These are phyloP conservation scores for Nosema muscidifuracis DNA, from an alignment of 371 early-diverging fungal species.

Conservation along the genomic window DNA sequence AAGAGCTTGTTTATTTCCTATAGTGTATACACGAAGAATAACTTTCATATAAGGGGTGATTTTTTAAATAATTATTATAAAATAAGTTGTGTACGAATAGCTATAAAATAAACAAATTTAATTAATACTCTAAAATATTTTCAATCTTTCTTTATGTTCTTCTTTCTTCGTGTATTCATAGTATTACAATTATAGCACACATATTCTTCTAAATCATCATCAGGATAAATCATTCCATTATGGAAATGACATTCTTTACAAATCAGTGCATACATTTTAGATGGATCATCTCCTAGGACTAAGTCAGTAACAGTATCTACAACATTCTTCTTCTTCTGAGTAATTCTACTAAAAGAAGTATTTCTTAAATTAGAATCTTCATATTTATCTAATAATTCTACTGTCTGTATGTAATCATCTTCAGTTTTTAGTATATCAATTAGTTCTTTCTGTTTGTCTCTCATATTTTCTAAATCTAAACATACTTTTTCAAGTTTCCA, in stretches of 20 bases:
- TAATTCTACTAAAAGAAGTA: slow-evolving; percentile 18
- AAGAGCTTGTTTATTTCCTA: slow-evolving; percentile 20
- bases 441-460: slow-evolving; percentile 39
- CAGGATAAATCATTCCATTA: slow-evolving; percentile 78
- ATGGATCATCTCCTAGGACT: slow-evolving; percentile 60
- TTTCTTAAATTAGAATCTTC: slow-evolving; percentile 63
- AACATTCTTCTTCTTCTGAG: slow-evolving; percentile 67
- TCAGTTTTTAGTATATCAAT: slow-evolving; percentile 79
- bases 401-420: slow-evolving; percentile 74
- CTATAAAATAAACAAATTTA: too few species aligned
- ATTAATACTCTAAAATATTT: too few species aligned
- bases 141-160: slow-evolving; percentile 9
- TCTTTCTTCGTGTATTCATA: slow-evolving; percentile 27
- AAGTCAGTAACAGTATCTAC: slow-evolving; percentile 73
- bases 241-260: slow-evolving; percentile 77
- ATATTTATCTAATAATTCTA: slow-evolving; percentile 77
- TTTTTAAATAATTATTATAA: too few species aligned
- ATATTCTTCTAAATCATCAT: slow-evolving; percentile 67
- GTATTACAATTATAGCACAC: slow-evolving; percentile 51
- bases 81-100: too few species aligned
- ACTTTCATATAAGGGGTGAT: slow-evolving; percentile 5
- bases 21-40: slow-evolving; percentile 23
- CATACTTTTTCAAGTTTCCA: slow-evolving; percentile 18
- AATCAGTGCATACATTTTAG: slow-evolving; percentile 77
- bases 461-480: slow-evolving; percentile 31